Percentiles rank a stretch among this genome's conserved stretches.
Evolutionary conservation across 2,329 filamentous ascomycete genomes (phyloP).

Genomic region (Alternaria sp.): DNA sequence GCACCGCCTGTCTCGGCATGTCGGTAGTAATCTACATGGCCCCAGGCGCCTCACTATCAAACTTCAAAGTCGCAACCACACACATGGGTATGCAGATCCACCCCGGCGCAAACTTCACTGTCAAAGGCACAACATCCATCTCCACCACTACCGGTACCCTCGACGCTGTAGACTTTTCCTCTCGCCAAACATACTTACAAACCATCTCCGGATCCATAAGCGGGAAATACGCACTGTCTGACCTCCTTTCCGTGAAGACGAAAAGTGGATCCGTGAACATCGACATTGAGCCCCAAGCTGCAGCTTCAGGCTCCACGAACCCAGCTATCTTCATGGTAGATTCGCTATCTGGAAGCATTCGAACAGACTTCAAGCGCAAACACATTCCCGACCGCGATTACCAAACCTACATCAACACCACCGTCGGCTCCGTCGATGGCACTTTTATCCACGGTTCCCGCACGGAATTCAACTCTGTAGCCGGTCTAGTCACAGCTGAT

Average conservation of each 20-base stretch:
- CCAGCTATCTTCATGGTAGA: slow-evolving; percentile 51
- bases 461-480: slow-evolving; percentile 48
- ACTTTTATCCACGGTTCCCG: slow-evolving; percentile 53
- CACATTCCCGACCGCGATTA: slow-evolving; percentile 55
- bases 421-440: slow-evolving; percentile 51
- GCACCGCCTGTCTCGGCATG: slow-evolving; percentile 50
- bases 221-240: slow-evolving; percentile 53
- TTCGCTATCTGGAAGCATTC: slow-evolving; percentile 51
- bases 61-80: slow-evolving; percentile 46
- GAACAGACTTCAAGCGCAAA: slow-evolving; percentile 46
- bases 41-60: slow-evolving; percentile 42
- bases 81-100: slow-evolving; percentile 53
- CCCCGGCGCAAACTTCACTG: slow-evolving; percentile 40
- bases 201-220: slow-evolving; percentile 53
- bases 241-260: slow-evolving; percentile 53
- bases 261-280: slow-evolving; percentile 54
- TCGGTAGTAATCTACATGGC: slow-evolving; percentile 50
- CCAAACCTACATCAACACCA: slow-evolving; percentile 49
- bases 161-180: slow-evolving; percentile 46
- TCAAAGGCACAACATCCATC: slow-evolving; percentile 45
- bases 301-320: slow-evolving; percentile 31
- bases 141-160: slow-evolving; percentile 47
- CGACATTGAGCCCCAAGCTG: slow-evolving; percentile 51
- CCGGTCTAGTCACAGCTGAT: slow-evolving; percentile 50
- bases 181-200: slow-evolving; percentile 52